Conservation (phyloP, 345 rosid genomes). For the Linum trigynum region DNA sequence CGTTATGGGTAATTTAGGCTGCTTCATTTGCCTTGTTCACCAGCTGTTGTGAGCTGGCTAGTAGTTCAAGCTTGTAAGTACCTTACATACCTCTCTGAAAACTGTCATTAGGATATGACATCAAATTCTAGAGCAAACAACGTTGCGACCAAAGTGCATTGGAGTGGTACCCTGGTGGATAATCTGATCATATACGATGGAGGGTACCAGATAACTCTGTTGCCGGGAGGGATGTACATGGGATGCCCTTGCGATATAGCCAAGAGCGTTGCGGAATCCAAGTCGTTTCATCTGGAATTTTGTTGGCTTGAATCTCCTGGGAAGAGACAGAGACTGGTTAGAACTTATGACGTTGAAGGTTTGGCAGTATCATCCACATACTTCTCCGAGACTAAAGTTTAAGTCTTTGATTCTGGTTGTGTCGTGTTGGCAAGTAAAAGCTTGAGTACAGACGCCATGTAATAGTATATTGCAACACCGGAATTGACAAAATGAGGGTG, state of each 20-base stretch:
- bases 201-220: slow-evolving; percentile 57
- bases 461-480: neutral
- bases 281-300: slow-evolving; percentile 77
- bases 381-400: slow-evolving; percentile 44
- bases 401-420: too few relatives aligned
- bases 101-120: slow-evolving; percentile 42
- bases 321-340: slow-evolving; percentile 67
- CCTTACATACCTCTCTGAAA: neutral
- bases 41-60: neutral
- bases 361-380: slow-evolving; percentile 77
- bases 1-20: neutral
- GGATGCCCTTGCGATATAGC: slow-evolving; percentile 70
- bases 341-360: slow-evolving; percentile 79
- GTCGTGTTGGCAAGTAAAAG: neutral
- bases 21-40: neutral
- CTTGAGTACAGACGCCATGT: neutral
- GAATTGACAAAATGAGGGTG: too few relatives aligned
- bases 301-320: slow-evolving; percentile 69
- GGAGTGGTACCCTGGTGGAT: slow-evolving; percentile 48
- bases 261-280: slow-evolving; percentile 53
- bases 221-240: slow-evolving; percentile 89
- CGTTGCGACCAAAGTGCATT: slow-evolving; percentile 44
- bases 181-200: slow-evolving; percentile 57
- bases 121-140: slow-evolving; percentile 26
- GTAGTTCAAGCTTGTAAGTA: neutral